These are phyloP conservation scores for Cladosporium halotolerans DNA, from an alignment of 2,329 filamentous ascomycete genomes.

Conservation along the genomic window DNA sequence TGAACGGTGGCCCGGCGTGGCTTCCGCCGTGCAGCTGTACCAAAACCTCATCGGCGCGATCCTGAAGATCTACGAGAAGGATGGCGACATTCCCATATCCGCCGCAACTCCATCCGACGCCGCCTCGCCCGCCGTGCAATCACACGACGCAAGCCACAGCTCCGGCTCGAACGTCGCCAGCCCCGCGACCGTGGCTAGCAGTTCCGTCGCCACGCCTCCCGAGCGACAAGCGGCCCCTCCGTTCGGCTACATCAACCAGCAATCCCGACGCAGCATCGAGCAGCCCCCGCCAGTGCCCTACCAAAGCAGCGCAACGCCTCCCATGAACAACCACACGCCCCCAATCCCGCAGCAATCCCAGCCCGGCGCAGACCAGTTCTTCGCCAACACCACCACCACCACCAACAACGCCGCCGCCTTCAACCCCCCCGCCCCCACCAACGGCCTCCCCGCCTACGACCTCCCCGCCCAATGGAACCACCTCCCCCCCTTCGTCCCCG, in stretches of 20 bases:
- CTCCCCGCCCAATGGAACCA: slow-evolving; percentile 18
- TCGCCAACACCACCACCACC: background rate
- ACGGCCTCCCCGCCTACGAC: slow-evolving; percentile 13
- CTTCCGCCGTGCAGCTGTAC: slow-evolving; percentile 78
- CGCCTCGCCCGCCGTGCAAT: slow-evolving; percentile 29
- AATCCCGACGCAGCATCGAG: slow-evolving; percentile 25
- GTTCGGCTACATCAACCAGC: slow-evolving; percentile 28
- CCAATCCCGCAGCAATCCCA: slow-evolving; percentile 2
- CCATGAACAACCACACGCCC: background rate
- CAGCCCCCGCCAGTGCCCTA: slow-evolving; percentile 28
- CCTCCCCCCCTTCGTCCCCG: slow-evolving; percentile 26
- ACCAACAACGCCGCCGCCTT: background rate
- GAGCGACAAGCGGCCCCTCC: slow-evolving; percentile 19
- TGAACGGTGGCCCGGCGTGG: slow-evolving; percentile 86
- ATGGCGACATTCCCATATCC: slow-evolving; percentile 45
- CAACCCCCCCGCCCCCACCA: slow-evolving; percentile 14
- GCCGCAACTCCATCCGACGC: slow-evolving; percentile 42
- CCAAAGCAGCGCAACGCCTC: slow-evolving; percentile 15
- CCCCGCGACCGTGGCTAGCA: slow-evolving; percentile 31
- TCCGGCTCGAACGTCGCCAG: slow-evolving; percentile 33
- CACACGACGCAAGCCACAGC: background rate
- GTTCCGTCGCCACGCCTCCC: slow-evolving; percentile 30
- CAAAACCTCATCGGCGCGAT: slow-evolving; percentile 79
- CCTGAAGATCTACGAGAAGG: slow-evolving; percentile 74
- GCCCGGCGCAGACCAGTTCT: slow-evolving; percentile 1